Percentiles rank a stretch among this genome's conserved stretches.
Conservation (phyloP, 2,329 filamentous ascomycete genomes). For the Niveomyces coronatus region DNA sequence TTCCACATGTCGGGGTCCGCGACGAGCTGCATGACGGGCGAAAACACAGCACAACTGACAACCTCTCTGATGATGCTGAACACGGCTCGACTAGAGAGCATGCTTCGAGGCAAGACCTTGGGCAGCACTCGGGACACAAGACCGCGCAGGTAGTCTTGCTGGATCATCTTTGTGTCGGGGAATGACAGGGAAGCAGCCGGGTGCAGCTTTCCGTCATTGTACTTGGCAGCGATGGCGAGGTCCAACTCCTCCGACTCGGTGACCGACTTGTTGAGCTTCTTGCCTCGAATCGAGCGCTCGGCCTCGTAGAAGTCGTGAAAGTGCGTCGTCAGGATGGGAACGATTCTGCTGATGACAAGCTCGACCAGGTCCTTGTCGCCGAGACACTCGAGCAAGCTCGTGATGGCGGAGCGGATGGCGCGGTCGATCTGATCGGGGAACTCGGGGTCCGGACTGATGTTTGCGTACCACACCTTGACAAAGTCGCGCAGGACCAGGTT, state of each 20-base stretch:
- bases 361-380: slow-evolving; percentile 74
- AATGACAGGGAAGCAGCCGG: slow-evolving; percentile 73
- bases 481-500: slow-evolving; percentile 73
- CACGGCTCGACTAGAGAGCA: slow-evolving; percentile 73
- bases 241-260: slow-evolving; percentile 96
- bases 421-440: slow-evolving; percentile 85
- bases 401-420: slow-evolving; percentile 62
- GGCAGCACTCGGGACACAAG: slow-evolving; percentile 65
- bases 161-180: slow-evolving; percentile 71
- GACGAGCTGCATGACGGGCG: slow-evolving; percentile 68
- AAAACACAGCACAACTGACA: slow-evolving; percentile 82
- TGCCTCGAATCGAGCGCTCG: slow-evolving; percentile 76
- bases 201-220: slow-evolving; percentile 79
- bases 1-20: slow-evolving; percentile 97
- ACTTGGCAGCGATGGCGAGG: slow-evolving; percentile 90
- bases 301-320: slow-evolving; percentile 86
- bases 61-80: slow-evolving; percentile 77
- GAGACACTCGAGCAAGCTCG: slow-evolving; percentile 60
- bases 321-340: slow-evolving; percentile 82
- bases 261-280: slow-evolving; percentile 76
- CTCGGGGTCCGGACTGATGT: slow-evolving; percentile 68
- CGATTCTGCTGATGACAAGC: slow-evolving; percentile 66
- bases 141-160: slow-evolving; percentile 80
- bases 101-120: slow-evolving; percentile 58
- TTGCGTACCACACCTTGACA: slow-evolving; percentile 76